A percentile compares a stretch with the other conserved stretches of the same genome.
These are phyloP conservation scores for Lumnitzera littorea DNA, from an alignment of 345 rosid species.

Conservation along the genomic window DNA sequence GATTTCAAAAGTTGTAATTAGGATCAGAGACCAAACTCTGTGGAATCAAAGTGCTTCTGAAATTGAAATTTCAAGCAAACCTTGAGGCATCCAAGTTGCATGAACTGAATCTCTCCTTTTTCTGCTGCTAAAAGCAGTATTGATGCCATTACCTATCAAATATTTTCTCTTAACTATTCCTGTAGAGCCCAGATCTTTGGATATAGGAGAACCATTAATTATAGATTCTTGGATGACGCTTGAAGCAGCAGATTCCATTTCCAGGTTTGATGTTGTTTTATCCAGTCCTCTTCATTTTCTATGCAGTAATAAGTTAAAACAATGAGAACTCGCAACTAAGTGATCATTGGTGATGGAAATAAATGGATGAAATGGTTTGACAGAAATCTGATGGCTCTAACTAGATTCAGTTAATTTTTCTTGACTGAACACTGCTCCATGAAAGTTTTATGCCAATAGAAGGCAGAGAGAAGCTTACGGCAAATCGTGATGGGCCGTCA, in stretches of 20 bases:
- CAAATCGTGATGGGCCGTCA: constrained; percentile 64
- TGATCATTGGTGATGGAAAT: too few species aligned
- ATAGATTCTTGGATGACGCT: constrained; percentile 80
- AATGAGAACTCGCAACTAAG: too few species aligned
- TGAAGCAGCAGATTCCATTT: constrained; percentile 81
- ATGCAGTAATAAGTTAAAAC: too few species aligned
- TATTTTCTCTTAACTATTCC: constrained; percentile 51
- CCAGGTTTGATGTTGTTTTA: constrained; percentile 69
- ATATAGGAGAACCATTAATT: constrained; percentile 67
- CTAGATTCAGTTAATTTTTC: too few species aligned
- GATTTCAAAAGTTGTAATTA: not conserved
- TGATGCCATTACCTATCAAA: constrained; percentile 81
- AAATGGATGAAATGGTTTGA: too few species aligned
- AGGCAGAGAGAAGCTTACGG: constrained; percentile 37
- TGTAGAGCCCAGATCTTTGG: constrained; percentile 26
- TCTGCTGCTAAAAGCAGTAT: constrained; percentile 93
- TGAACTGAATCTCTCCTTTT: constrained; percentile 94
- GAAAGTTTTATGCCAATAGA: too few species aligned
- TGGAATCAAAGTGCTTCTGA: too few species aligned
- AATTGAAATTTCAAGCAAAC: constrained; percentile 20
- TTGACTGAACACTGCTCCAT: too few species aligned
- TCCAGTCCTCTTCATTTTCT: constrained; percentile 48
- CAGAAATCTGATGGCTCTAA: too few species aligned
- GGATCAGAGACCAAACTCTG: too few species aligned
- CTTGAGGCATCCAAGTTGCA: constrained; percentile 97